Conservation (phyloP, 768 basidiomycete genomes). For the Suillus ampliporus region DNA sequence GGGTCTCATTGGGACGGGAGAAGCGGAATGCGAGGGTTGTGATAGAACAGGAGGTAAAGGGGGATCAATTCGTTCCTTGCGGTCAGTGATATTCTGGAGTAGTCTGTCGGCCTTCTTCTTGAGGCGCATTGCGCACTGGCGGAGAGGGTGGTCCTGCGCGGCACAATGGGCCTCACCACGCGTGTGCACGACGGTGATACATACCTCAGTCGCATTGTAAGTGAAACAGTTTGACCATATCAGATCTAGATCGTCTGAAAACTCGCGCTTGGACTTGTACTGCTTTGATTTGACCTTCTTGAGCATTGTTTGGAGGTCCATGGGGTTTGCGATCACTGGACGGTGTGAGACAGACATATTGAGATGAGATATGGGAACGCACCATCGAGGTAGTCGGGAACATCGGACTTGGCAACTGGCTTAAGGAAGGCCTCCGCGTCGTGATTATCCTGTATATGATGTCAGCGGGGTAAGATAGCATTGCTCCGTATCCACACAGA, state of each 20-base stretch:
- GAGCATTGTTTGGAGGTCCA: slow-evolving; percentile 94
- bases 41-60: slow-evolving; percentile 57
- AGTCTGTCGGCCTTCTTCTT: slow-evolving; percentile 85
- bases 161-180: not conserved
- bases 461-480: slow-evolving; percentile 36
- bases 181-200: slow-evolving; percentile 35
- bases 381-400: slow-evolving; percentile 95
- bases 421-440: slow-evolving; percentile 94
- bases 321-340: slow-evolving; percentile 89
- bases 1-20: slow-evolving; percentile 25
- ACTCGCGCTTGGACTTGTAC: slow-evolving; percentile 94
- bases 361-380: slow-evolving; percentile 32
- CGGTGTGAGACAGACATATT: slow-evolving; percentile 14
- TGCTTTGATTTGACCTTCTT: slow-evolving; percentile 91
- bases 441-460: slow-evolving; percentile 69
- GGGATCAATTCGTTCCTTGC: slow-evolving; percentile 79
- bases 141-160: slow-evolving; percentile 83
- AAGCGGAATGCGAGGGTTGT: slow-evolving; percentile 24
- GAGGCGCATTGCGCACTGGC: slow-evolving; percentile 80
- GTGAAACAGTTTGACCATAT: slow-evolving; percentile 96
- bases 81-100: slow-evolving; percentile 88
- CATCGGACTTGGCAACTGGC: slow-evolving; percentile 88
- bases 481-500: slow-evolving; percentile 38
- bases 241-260: slow-evolving; percentile 91
- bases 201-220: slow-evolving; percentile 90